These are phyloP conservation scores for Mangifera indica DNA, from an alignment of 345 rosid genomes.

Conservation along the genomic window DNA sequence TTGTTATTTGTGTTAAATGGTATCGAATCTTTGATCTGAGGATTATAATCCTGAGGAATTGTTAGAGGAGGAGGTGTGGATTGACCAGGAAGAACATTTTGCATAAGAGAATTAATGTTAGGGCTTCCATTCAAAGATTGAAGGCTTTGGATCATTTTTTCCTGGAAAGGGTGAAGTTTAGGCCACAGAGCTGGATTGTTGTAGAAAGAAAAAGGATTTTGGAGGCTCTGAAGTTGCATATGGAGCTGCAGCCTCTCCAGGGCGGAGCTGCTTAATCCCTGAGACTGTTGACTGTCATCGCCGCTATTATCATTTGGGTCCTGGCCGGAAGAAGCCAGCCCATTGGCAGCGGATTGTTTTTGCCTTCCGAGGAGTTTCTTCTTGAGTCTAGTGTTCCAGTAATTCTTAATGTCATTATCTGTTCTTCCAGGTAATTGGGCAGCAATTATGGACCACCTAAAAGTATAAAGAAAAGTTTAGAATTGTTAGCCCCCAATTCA, in stretches of 20 bases:
- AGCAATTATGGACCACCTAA: constrained; percentile 98
- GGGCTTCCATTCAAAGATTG: constrained; percentile 35
- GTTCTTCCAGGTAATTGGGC: constrained; percentile 98
- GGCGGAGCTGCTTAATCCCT: constrained; percentile 65
- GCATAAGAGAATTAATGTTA: constrained; percentile 16
- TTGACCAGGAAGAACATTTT: constrained; percentile 19
- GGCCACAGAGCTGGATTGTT: constrained; percentile 72
- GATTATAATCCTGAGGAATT: constrained; percentile 19
- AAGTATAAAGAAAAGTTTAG: constrained; percentile 7
- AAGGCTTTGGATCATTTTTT: constrained; percentile 37
- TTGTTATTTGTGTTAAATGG: constrained; percentile 1
- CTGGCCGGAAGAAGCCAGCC: constrained; percentile 24
- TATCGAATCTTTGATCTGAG: constrained; percentile 13
- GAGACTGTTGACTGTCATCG: constrained; percentile 38
- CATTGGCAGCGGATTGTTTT: constrained; percentile 48
- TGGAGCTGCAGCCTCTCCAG: constrained; percentile 91
- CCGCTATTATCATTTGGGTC: constrained; percentile 26
- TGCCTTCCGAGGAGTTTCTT: constrained; percentile 86
- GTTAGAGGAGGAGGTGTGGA: constrained; percentile 18
- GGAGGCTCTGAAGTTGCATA: constrained; percentile 81
- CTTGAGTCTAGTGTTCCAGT: constrained; percentile 98
- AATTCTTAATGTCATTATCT: constrained; percentile 95
- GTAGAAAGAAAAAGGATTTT: constrained; percentile 59
- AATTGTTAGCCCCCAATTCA: constrained; percentile 8
- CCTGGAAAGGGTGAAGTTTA: constrained; percentile 60